Base-by-base conservation (phyloP, 805 yeast species). In the Metschnikowia continentalis region DNA sequence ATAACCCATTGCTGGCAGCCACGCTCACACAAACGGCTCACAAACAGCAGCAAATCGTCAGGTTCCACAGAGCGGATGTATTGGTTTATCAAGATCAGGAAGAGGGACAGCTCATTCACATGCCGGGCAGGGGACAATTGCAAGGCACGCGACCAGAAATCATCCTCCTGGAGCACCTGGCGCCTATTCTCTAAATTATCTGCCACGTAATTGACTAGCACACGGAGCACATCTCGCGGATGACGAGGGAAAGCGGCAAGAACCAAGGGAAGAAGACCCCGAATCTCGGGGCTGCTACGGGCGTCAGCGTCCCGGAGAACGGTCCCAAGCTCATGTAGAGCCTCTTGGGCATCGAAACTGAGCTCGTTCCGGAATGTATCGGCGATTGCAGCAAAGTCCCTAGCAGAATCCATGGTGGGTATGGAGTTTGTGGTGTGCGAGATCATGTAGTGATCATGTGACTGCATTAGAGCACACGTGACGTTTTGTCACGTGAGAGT, bases 141-240 rank as follows among this genome's bases (percentile, higher is more conserved):
- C 41, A 49, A 35, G 8, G 39, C 43, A 13, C 17, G 11, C 1
- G 22, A 13, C 61, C 60, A 58, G 45, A 58, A 55, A 19, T 32
- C 45, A 26, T 45, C 53, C n/a, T 48, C 23, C 10, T 44, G 19
- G 22, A 51, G 38, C 39, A 51, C 33, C 22, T 26, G 48, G 3
- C 33, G 35, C 13, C 67, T 33, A 51, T 64, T 64, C 11, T 51
- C 55, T 32, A 57, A 71, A 51, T 63, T 70, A 53, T 68, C 69
- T 3, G 78, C 77, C 30, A 66, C 52, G 44, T 63, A 59, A 44
- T 74, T 74, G 50, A 74, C 60, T 19, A 71, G 53, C 2, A 64
- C 69, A 42, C 76, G 52, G 17, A 69, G 55, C 2, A 55, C 54
- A 22, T 67, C 66, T 10, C 55, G 49, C 5, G 56, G 50, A 10